A percentile compares a stretch with the other conserved stretches of the same genome.
Evolutionary conservation across 176 grass and related monocot genomes (phyloP).

Genomic region (Aegilops umbellulata): DNA sequence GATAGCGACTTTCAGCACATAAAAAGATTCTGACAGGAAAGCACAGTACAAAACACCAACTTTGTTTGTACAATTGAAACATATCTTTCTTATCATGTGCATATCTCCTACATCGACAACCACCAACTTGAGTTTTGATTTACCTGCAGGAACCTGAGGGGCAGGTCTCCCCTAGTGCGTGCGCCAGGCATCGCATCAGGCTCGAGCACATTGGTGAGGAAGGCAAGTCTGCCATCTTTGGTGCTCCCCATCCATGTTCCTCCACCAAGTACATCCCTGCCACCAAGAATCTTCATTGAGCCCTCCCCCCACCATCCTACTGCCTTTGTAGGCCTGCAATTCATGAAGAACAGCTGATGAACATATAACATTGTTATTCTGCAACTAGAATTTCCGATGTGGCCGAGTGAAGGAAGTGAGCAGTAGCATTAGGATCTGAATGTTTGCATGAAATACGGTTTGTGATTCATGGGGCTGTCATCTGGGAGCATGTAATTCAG

Average conservation of each 20-base stretch:
- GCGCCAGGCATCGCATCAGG: constrained; percentile 48
- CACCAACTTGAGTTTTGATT: constrained; percentile 4
- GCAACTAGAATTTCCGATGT: not conserved
- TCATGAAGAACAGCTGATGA: not conserved
- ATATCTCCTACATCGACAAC: not conserved
- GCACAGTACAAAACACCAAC: not conserved
- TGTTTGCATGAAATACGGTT: not conserved
- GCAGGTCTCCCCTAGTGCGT: constrained; percentile 66
- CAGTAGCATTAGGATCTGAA: not conserved
- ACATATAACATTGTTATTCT: not conserved
- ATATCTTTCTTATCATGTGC: not conserved
- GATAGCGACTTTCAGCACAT: too few relatives aligned
- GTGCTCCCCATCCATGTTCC: constrained; percentile 96
- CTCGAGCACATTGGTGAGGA: constrained; percentile 90
- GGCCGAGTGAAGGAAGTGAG: not conserved
- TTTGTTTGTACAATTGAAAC: constrained; percentile 2
- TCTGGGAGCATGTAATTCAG: not conserved
- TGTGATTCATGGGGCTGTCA: not conserved
- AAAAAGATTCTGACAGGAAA: constrained; percentile 2
- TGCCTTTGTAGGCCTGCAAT: constrained; percentile 68
- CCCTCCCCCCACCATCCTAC: constrained; percentile 90
- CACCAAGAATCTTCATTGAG: constrained; percentile 70
- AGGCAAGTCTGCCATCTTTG: constrained; percentile 77
- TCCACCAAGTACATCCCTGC: constrained; percentile 66
- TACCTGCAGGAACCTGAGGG: constrained; percentile 88